phyloP scores from a whole-genome alignment of 2,329 filamentous ascomycete species.

The Cryphonectria japonica region DNA sequence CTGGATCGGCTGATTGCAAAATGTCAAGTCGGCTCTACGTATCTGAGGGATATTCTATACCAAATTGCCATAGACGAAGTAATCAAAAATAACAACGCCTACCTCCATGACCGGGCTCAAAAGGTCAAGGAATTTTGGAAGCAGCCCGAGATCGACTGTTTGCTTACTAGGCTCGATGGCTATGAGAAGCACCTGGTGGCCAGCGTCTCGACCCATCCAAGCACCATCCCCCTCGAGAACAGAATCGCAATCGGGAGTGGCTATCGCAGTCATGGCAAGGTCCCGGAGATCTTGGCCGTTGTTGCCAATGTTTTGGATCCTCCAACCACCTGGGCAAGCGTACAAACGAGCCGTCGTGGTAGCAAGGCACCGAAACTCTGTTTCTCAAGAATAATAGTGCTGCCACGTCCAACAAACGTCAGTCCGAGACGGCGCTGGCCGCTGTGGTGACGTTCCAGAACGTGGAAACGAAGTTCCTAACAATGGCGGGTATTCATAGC shows the following conservation, averaged over 20 bases:
- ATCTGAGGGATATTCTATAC: background rate
- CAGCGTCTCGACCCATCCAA: background rate
- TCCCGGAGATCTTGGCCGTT: background rate
- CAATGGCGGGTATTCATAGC: background rate
- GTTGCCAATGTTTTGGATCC: background rate
- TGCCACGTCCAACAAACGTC: background rate
- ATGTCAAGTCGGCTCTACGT: background rate
- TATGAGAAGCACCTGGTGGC: background rate
- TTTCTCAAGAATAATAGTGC: background rate
- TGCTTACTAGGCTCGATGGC: background rate
- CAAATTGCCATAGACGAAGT: background rate
- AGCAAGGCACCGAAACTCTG: background rate
- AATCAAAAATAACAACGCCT: background rate
- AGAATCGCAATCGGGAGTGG: background rate
- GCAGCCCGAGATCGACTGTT: background rate
- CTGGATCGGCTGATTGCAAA: background rate
- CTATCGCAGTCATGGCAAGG: background rate
- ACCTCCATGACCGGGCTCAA: background rate
- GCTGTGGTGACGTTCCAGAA: background rate
- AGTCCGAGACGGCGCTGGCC: background rate
- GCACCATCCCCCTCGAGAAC: background rate
- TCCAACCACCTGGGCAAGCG: background rate
- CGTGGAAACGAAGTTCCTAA: background rate
- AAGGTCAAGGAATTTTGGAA: background rate
- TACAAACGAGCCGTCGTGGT: background rate